These are phyloP conservation scores for Backusella westeae DNA, from an alignment of 192 early-diverging fungal genomes.

Conservation along the genomic window DNA sequence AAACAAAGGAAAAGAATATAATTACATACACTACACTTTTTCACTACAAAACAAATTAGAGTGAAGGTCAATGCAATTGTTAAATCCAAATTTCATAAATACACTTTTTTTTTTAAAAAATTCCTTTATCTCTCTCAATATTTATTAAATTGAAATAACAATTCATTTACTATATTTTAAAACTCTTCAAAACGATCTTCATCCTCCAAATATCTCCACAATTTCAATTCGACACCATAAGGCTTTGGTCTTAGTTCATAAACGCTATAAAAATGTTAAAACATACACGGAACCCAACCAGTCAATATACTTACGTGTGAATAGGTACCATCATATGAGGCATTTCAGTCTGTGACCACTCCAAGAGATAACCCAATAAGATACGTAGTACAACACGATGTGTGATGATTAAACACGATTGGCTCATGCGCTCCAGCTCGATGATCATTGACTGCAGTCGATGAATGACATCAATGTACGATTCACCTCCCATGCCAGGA, in stretches of 20 bases:
- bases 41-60: no score
- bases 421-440: constrained; percentile 93
- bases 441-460: constrained; percentile 92
- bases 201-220: constrained; percentile 36
- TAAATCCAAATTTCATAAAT: no score
- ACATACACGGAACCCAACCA: no score
- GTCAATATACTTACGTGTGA: constrained; percentile 28
- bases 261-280: constrained; percentile 22
- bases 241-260: constrained; percentile 41
- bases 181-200: constrained; percentile 35
- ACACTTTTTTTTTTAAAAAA: no score
- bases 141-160: no score
- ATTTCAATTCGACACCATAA: constrained; percentile 37
- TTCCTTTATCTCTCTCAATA: no score
- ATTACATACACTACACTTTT: no score
- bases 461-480: constrained; percentile 93
- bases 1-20: no score
- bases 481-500: constrained; percentile 95
- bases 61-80: no score
- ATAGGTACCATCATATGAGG: constrained; percentile 43
- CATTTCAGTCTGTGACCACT: constrained; percentile 45
- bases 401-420: constrained; percentile 83
- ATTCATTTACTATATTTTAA: background rate
- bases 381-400: constrained; percentile 92
- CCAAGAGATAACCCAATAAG: constrained; percentile 87